phyloP scores from a whole-genome alignment of 75 land plant species.

The Cupressus sempervirens region DNA sequence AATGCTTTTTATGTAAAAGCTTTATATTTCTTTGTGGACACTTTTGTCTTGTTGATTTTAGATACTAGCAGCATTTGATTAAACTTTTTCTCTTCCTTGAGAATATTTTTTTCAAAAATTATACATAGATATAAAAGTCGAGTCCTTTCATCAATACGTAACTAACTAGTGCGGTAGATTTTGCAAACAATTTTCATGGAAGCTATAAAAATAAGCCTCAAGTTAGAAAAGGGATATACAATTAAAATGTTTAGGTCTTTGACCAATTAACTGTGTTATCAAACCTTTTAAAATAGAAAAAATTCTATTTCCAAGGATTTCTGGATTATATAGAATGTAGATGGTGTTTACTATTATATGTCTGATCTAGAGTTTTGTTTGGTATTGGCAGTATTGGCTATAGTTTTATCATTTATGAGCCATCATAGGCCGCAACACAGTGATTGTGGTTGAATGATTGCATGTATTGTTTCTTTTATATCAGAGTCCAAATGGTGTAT shows the following conservation, averaged over 20 bases:
- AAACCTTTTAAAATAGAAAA: background rate
- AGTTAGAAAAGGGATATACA: background rate
- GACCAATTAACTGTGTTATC: background rate
- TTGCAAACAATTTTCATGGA: background rate
- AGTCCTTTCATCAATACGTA: background rate
- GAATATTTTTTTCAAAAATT: background rate
- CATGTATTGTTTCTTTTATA: background rate
- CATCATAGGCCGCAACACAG: background rate
- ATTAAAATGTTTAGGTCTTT: background rate
- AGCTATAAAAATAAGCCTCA: background rate
- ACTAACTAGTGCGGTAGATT: background rate
- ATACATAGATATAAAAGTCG: conserved; percentile 5
- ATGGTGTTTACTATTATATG: background rate
- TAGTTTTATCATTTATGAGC: background rate
- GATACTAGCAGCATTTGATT: background rate
- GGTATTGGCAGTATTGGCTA: background rate
- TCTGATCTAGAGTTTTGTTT: background rate
- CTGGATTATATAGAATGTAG: background rate
- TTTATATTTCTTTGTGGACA: background rate
- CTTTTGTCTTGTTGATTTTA: background rate
- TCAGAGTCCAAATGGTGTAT: conserved; percentile 73
- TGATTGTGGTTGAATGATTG: background rate
- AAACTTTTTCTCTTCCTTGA: background rate
- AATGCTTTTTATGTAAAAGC: background rate
- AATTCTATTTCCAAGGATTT: background rate